These are phyloP conservation scores for Fusarium annulatum DNA, from an alignment of 2,329 filamentous ascomycete species.

Conservation along the genomic window DNA sequence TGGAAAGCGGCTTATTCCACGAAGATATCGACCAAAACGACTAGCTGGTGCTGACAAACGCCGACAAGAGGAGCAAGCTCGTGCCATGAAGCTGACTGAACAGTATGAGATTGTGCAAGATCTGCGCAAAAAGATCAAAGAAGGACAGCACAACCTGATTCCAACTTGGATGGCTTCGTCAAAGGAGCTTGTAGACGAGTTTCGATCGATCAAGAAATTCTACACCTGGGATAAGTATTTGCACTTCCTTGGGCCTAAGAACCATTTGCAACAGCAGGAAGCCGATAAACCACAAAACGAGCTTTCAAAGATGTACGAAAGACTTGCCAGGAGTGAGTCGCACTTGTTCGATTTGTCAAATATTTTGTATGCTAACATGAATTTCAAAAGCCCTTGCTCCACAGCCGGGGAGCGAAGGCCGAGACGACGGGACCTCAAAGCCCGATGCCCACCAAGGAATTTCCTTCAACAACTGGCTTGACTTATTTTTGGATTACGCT, in stretches of 20 bases:
- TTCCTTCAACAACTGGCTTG: conserved; percentile 85
- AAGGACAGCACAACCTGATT: conserved; percentile 57
- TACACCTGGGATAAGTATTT: conserved; percentile 75
- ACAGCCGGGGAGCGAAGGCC: conserved; percentile 37
- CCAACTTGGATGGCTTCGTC: conserved; percentile 68
- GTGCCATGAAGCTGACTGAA: conserved; percentile 52
- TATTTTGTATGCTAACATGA: conserved; percentile 16
- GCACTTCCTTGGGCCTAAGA: conserved; percentile 61
- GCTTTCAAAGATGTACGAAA: conserved; percentile 66
- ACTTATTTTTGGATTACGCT: conserved; percentile 89
- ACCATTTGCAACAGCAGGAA: conserved; percentile 34
- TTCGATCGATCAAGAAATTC: conserved; percentile 71
- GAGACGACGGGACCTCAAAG: conserved; percentile 46
- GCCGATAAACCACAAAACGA: conserved; percentile 53
- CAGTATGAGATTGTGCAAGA: conserved; percentile 59
- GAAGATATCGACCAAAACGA: conserved; percentile 59
- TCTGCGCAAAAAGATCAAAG: conserved; percentile 55
- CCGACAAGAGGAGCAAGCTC: conserved; percentile 57
- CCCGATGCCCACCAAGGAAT: conserved; percentile 76
- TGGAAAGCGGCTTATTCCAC: conserved; percentile 47
- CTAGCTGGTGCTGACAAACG: conserved; percentile 58
- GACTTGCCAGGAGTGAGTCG: conserved; percentile 64
- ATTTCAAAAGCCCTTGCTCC: conserved; percentile 49
- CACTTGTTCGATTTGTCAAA: neutral
- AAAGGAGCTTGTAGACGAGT: conserved; percentile 70